Percentiles rank a stretch among this genome's conserved stretches.
These are phyloP conservation scores for Phytophthora quininea DNA, from an alignment of 352 stramenopile species.

Conservation along the genomic window DNA sequence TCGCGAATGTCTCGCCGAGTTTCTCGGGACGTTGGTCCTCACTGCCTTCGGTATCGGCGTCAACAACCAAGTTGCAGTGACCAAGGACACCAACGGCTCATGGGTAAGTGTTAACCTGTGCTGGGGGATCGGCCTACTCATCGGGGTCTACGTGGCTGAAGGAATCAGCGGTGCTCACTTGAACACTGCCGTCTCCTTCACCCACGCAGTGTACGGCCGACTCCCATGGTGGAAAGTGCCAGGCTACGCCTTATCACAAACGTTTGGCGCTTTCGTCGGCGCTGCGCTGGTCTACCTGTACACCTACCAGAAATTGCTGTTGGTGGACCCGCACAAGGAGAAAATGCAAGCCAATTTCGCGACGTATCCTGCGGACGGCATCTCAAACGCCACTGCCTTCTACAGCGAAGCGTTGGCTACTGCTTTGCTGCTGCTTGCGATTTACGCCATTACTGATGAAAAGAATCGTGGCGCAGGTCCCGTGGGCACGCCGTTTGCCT, in stretches of 20 bases:
- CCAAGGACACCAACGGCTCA: slow-evolving; percentile 46
- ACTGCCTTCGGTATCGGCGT: slow-evolving; percentile 56
- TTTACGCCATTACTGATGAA: slow-evolving; percentile 62
- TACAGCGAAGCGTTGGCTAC: slow-evolving; percentile 62
- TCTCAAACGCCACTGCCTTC: slow-evolving; percentile 55
- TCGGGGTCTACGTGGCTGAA: slow-evolving; percentile 52
- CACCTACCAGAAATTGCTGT: slow-evolving; percentile 49
- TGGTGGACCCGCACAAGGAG: slow-evolving; percentile 43
- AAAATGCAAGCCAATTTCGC: slow-evolving; percentile 48
- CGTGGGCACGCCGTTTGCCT: slow-evolving; percentile 41
- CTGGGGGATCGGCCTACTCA: slow-evolving; percentile 66
- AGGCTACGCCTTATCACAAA: slow-evolving; percentile 44
- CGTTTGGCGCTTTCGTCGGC: slow-evolving; percentile 44
- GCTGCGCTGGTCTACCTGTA: slow-evolving; percentile 50
- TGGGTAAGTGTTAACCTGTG: slow-evolving; percentile 71
- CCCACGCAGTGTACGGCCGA: slow-evolving; percentile 49
- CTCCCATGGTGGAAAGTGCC: slow-evolving; percentile 55
- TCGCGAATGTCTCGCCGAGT: slow-evolving; percentile 59
- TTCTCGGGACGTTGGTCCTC: slow-evolving; percentile 58
- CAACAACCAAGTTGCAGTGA: slow-evolving; percentile 59
- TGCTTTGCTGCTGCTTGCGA: slow-evolving; percentile 48
- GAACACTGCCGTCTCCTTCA: slow-evolving; percentile 59
- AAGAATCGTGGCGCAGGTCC: slow-evolving; percentile 47
- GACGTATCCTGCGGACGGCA: slow-evolving; percentile 47
- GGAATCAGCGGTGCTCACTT: slow-evolving; percentile 58